These are phyloP conservation scores for Neofusicoccum umdonicola DNA, from an alignment of 2,329 filamentous ascomycete species.

Conservation along the genomic window DNA sequence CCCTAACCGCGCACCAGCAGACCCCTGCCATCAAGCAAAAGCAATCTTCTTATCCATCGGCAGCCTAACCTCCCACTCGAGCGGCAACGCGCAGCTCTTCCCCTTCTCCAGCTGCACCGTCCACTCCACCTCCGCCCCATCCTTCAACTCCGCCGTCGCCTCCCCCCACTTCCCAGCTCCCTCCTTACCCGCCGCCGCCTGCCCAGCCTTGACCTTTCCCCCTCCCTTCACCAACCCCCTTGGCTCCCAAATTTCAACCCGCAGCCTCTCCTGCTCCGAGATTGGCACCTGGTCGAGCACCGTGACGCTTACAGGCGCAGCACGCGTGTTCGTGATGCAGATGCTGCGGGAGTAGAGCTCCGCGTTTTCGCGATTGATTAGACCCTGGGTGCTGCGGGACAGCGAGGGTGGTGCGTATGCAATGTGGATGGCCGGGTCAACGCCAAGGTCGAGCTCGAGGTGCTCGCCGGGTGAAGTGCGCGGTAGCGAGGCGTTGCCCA, in stretches of 20 bases:
- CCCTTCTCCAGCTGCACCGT: constrained; percentile 42
- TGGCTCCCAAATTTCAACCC: constrained; percentile 52
- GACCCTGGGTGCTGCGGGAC: constrained; percentile 49
- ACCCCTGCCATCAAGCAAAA: not conserved
- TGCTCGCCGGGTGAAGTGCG: constrained; percentile 55
- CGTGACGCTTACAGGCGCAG: constrained; percentile 43
- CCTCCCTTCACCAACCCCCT: constrained; percentile 39
- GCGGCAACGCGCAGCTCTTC: constrained; percentile 53
- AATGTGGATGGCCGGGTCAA: constrained; percentile 58
- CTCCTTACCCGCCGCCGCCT: constrained; percentile 23
- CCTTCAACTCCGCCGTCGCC: constrained; percentile 17
- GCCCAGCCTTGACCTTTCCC: constrained; percentile 14
- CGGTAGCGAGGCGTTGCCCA: constrained; percentile 57
- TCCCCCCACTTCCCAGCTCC: constrained; percentile 21
- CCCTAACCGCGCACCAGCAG: no score
- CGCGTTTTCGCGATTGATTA: constrained; percentile 48
- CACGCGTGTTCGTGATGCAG: constrained; percentile 52
- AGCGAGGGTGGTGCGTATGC: constrained; percentile 58
- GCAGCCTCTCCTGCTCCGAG: constrained; percentile 59
- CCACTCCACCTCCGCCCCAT: constrained; percentile 24
- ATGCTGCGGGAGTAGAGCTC: constrained; percentile 51
- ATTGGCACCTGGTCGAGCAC: constrained; percentile 62
- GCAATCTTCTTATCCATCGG: constrained; percentile 50
- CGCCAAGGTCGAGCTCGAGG: constrained; percentile 57
- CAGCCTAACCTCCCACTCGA: constrained; percentile 62